Evolutionary conservation across 371 early-diverging fungal species (phyloP), one percentile per base, ranked within the genome.

Genomic region (Rhizopus stolonifer): DNA sequence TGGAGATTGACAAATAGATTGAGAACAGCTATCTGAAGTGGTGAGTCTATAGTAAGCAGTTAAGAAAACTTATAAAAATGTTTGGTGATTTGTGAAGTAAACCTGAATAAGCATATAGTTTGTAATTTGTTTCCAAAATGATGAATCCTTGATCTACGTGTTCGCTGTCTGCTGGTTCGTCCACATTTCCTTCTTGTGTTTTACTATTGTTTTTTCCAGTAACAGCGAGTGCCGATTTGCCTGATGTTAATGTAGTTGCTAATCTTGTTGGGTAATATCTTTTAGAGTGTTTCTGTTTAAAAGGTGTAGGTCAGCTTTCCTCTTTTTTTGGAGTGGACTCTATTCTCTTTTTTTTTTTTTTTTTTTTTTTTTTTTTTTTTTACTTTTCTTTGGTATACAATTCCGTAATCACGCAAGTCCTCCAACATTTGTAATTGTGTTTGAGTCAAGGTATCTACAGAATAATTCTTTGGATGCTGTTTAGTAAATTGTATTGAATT

Each of bases 1-100:
- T 88, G 83, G 19, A 96, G 67, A 25, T 87, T 79, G 8, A 91
- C 87, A 79, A 99, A 99, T 49, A 99, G 69, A 47, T 89, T 89
- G 18, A 99, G 69, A 11, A 99, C 94, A n/a, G 96, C 91, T 42
- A 97, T 96, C 62, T 99, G 96, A 31, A 99, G 77, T n/a, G 92
- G 90, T 19, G 97, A 96, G 47, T 88, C 90, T 81, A 60, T 5
- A 29, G 14, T 40, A 38, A 23, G 10, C 24, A 17, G 34, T 32
- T 21, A 40, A 11, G 21, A 10, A 18, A 18, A n/a, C n/a, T n/a
- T n/a, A n/a, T n/a, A n/a, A n/a, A n/a, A n/a, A n/a, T n/a, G n/a
- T n/a, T n/a, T n/a, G n/a, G n/a, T n/a, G n/a, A n/a, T n/a, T n/a
- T n/a, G 39, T 36, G 15, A 24, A 49, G 26, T 46, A 48, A 72